Conservation (phyloP, 2,329 filamentous ascomycete species). For the Claviceps sorghi region DNA sequence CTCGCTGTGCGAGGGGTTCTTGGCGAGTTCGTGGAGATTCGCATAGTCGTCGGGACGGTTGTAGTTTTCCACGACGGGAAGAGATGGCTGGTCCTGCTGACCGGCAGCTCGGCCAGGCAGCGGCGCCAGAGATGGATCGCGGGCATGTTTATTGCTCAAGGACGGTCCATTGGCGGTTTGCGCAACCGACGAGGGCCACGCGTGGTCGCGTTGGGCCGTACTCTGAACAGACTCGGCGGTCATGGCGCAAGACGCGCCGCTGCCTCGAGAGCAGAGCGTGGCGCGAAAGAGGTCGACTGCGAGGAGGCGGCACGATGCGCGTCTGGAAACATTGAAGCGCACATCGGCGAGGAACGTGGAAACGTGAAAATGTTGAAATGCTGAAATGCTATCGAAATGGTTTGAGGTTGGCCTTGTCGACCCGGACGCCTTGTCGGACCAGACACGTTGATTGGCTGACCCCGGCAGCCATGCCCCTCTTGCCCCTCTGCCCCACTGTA, state of each 20-base stretch:
- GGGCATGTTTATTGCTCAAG: neutral
- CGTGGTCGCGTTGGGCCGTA: neutral
- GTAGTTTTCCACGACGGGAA: neutral
- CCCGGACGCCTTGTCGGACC: too few relatives aligned
- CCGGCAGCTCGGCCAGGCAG: neutral
- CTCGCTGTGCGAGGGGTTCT: slow-evolving; percentile 6
- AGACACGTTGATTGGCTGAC: neutral
- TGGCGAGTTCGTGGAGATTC: neutral
- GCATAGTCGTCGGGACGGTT: neutral
- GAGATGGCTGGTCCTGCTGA: neutral
- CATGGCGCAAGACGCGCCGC: neutral
- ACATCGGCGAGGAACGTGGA: neutral
- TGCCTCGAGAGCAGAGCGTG: neutral
- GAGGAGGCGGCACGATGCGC: neutral
- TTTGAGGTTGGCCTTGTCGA: too few relatives aligned
- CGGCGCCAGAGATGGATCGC: neutral
- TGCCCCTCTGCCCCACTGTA: too few relatives aligned
- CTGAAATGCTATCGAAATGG: too few relatives aligned
- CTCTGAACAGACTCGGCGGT: neutral
- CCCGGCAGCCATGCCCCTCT: too few relatives aligned
- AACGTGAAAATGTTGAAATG: too few relatives aligned
- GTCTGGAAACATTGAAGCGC: neutral
- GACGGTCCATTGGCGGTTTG: neutral
- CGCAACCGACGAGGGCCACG: neutral
- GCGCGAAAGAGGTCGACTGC: neutral